phyloP scores from a whole-genome alignment of 352 stramenopile genomes.

The Phytophthora rubi region DNA sequence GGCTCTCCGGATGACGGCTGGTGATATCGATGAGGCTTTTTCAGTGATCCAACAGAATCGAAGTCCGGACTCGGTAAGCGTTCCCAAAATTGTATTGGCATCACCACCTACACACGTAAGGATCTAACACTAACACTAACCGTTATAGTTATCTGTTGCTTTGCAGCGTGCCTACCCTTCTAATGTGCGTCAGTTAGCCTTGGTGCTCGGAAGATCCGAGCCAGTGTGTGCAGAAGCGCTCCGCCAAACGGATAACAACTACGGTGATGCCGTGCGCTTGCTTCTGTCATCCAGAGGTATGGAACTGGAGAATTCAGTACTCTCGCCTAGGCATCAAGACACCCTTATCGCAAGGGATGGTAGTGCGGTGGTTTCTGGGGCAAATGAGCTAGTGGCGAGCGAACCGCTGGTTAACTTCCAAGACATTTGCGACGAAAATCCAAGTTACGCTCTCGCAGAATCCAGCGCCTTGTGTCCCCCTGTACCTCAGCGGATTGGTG shows the following conservation, averaged over 20 bases:
- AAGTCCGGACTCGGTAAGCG: constrained; percentile 20
- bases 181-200: constrained; percentile 58
- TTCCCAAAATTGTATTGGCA: background rate
- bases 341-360: background rate
- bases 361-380: background rate
- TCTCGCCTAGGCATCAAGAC: constrained; percentile 17
- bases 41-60: constrained; percentile 20
- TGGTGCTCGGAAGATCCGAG: constrained; percentile 54
- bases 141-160: constrained; percentile 8
- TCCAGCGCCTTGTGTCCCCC: constrained; percentile 46
- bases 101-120: background rate
- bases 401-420: constrained; percentile 59
- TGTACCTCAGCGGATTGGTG: constrained; percentile 21
- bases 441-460: constrained; percentile 75
- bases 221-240: constrained; percentile 66
- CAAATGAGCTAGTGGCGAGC: background rate
- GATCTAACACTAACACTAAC: constrained; percentile 19
- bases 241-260: constrained; percentile 54
- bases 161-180: constrained; percentile 38
- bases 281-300: constrained; percentile 49
- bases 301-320: constrained; percentile 38
- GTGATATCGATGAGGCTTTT: constrained; percentile 44
- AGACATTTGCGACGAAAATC: constrained; percentile 81
- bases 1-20: constrained; percentile 40
- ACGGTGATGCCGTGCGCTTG: constrained; percentile 60